phyloP scores from a whole-genome alignment of 441 rosid genomes.

The Erysimum pusillum region DNA sequence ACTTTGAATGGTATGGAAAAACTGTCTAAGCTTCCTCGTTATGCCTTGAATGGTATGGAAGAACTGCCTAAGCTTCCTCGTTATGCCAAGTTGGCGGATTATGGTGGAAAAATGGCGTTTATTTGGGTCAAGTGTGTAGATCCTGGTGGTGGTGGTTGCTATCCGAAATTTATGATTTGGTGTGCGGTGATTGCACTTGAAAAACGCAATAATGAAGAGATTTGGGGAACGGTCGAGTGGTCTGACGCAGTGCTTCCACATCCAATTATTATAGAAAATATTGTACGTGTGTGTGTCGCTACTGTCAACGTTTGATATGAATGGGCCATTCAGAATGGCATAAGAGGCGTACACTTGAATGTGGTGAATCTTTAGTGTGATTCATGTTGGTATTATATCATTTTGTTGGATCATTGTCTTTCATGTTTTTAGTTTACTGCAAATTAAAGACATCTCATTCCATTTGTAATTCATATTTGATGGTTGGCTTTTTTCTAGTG shows the following conservation, averaged over 20 bases:
- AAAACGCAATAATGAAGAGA: background rate
- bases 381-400: background rate
- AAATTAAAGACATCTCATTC: background rate
- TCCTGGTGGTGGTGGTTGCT: background rate
- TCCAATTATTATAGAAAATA: background rate
- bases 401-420: background rate
- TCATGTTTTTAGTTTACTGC: background rate
- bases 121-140: background rate
- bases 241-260: background rate
- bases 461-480: background rate
- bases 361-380: background rate
- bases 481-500: background rate
- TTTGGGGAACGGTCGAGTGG: constrained; percentile 1
- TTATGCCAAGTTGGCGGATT: background rate
- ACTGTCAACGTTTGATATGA: background rate
- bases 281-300: background rate
- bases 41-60: too few relatives aligned
- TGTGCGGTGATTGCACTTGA: background rate
- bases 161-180: background rate
- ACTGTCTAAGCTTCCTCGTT: too few relatives aligned
- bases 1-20: background rate
- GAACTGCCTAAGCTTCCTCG: background rate
- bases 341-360: background rate
- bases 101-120: background rate
- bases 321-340: too few relatives aligned